Evolutionary conservation across 1,284 basidiomycete species (phyloP).

Genomic region (Polyporus tsugae): DNA sequence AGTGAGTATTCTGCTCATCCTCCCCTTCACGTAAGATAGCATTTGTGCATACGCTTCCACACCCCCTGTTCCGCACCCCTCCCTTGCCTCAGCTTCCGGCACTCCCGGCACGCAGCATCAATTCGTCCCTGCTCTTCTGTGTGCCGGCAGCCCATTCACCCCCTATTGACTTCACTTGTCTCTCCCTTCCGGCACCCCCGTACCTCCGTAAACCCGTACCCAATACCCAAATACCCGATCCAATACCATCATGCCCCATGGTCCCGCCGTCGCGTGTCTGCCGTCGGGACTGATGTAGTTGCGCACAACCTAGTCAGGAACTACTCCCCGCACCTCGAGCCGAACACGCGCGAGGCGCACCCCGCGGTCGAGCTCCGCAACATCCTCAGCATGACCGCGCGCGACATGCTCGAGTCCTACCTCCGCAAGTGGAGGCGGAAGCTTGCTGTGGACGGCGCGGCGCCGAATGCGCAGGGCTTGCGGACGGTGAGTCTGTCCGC

Average conservation of each 20-base stretch:
- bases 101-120: slow-evolving; percentile 21
- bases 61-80: slow-evolving; percentile 15
- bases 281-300: slow-evolving; percentile 78
- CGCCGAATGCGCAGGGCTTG: slow-evolving; percentile 28
- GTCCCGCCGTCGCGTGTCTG: slow-evolving; percentile 29
- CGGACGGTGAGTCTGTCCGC: slow-evolving; percentile 27
- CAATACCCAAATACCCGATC: not conserved
- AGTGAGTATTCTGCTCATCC: slow-evolving; percentile 61
- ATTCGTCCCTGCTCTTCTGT: slow-evolving; percentile 28
- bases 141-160: slow-evolving; percentile 32
- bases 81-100: slow-evolving; percentile 16
- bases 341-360: slow-evolving; percentile 72
- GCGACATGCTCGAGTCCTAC: slow-evolving; percentile 73
- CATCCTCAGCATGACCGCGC: slow-evolving; percentile 65
- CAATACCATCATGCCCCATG: slow-evolving; percentile 1
- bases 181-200: slow-evolving; percentile 28
- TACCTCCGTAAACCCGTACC: not conserved
- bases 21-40: slow-evolving; percentile 27
- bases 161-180: slow-evolving; percentile 38
- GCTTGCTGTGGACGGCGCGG: slow-evolving; percentile 31
- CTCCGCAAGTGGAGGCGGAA: slow-evolving; percentile 58
- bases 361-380: slow-evolving; percentile 72
- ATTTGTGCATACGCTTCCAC: slow-evolving; percentile 31
- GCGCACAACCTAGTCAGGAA: slow-evolving; percentile 88
- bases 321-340: slow-evolving; percentile 84